Base-by-base conservation (phyloP, 2,329 filamentous ascomycete species). In the Trichoderma sp. region DNA sequence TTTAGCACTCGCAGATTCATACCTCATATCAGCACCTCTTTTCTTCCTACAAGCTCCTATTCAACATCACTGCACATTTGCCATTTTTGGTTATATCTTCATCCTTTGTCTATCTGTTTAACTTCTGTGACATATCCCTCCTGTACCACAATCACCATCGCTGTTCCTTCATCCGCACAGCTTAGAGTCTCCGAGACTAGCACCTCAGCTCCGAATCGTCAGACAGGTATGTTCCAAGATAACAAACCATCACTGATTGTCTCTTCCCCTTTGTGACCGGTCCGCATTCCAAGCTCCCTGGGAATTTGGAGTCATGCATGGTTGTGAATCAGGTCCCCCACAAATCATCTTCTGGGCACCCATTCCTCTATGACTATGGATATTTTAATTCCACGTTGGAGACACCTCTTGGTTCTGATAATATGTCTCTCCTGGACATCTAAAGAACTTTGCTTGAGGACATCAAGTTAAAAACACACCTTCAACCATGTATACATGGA, bases 281-380 rank as follows among this genome's bases (percentile, higher is more conserved):
- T 50, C 39, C 26, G n/a, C 58, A 57, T 67, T 67, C 71, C 57
- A 68, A 17, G 34, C 43, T 6, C 39, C 50, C 17, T 58, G 39
- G 39, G 20, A 7, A 32, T 67, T 64, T 53, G 36, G 36, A 36
- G 43, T 9, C 43, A 66, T 50, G 68, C 71, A 26, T 71, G 68
- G 71, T 23, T 71, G 71, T 72, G 71, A 72, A 71, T 71, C 71
- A 72, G 39, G 23, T 20, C 20, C 62, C 32, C 55, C 43, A 47
- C 63, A 67, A 57, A 55, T 61, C 55, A 63, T 67, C 61, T 57
- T 43, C 63, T 34, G 11, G 39, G 13, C 39, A 23, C 39, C 36
- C 67, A 69, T 69, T 69, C 67, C 67, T 69, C 26, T 7, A 20
- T 36, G 26, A 36, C 57, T 12, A 69, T 62, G 57, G 39, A 28